These are phyloP conservation scores for Solanum paucissectum DNA, from an alignment of 257 asterid species.

Conservation along the genomic window DNA sequence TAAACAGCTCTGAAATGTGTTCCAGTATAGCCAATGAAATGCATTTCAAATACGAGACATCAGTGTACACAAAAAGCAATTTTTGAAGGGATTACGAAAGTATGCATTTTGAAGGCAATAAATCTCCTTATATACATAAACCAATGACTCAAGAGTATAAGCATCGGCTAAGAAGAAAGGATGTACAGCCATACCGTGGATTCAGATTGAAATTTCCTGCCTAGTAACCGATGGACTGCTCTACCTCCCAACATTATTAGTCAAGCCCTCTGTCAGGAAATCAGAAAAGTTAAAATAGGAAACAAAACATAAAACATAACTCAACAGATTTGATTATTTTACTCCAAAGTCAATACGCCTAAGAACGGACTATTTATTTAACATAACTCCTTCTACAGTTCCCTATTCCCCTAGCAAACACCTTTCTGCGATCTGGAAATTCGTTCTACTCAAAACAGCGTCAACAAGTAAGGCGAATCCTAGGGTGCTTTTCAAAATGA, in stretches of 20 bases:
- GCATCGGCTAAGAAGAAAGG: neutral
- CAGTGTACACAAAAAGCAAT: neutral
- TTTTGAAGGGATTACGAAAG: neutral
- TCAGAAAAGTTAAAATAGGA: neutral
- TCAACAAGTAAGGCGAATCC: neutral
- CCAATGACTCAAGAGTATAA: neutral
- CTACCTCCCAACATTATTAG: slow-evolving; percentile 43
- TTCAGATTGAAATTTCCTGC: slow-evolving; percentile 32
- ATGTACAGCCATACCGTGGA: slow-evolving; percentile 16
- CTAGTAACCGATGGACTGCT: slow-evolving; percentile 36
- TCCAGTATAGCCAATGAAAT: neutral
- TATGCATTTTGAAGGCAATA: neutral
- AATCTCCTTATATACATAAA: neutral
- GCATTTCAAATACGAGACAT: neutral
- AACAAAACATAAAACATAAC: neutral
- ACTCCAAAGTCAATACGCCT: neutral
- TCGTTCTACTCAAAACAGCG: neutral
- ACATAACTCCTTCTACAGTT: neutral
- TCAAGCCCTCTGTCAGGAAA: slow-evolving; percentile 15
- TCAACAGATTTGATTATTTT: neutral
- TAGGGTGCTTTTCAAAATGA: neutral
- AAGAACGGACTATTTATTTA: neutral
- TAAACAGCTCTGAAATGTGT: neutral
- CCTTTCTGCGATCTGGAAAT: neutral
- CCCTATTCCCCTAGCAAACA: neutral